Percentiles rank a stretch among this genome's conserved stretches.
Conservation (phyloP, 768 basidiomycete species). For the Dioszegia hungarica region DNA sequence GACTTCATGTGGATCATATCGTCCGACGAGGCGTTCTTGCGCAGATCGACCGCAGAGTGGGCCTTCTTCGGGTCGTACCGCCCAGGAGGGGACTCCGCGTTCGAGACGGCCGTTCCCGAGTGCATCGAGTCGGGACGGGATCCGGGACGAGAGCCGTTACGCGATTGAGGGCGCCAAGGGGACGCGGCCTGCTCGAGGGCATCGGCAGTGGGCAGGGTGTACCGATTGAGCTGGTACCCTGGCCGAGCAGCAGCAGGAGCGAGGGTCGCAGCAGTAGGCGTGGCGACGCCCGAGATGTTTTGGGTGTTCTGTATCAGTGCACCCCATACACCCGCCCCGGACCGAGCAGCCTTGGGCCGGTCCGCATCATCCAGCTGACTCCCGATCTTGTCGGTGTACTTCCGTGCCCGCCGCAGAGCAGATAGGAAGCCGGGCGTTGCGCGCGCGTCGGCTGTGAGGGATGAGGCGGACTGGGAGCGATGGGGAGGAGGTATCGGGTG, state of each 20-base stretch:
- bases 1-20: constrained; percentile 19
- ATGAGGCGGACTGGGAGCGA: constrained; percentile 9
- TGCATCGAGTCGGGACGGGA: constrained; percentile 33
- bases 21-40: constrained; percentile 25
- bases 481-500: constrained; percentile 1
- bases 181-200: not conserved
- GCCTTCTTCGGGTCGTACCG: constrained; percentile 6
- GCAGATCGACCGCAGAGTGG: constrained; percentile 1
- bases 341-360: constrained; percentile 52
- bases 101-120: constrained; percentile 34
- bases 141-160: constrained; percentile 14
- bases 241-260: constrained; percentile 61
- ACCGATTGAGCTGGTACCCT: constrained; percentile 66
- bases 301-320: constrained; percentile 68
- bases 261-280: constrained; percentile 49
- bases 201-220: constrained; percentile 28
- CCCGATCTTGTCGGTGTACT: constrained; percentile 5
- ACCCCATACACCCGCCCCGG: constrained; percentile 62
- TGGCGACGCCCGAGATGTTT: constrained; percentile 59
- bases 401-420: constrained; percentile 20
- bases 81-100: constrained; percentile 16
- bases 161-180: constrained; percentile 30
- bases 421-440: constrained; percentile 19
- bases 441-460: not conserved
- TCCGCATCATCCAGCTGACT: constrained; percentile 7